Conservation (phyloP, 345 rosid species). For the Zanthoxylum bungeanum region DNA sequence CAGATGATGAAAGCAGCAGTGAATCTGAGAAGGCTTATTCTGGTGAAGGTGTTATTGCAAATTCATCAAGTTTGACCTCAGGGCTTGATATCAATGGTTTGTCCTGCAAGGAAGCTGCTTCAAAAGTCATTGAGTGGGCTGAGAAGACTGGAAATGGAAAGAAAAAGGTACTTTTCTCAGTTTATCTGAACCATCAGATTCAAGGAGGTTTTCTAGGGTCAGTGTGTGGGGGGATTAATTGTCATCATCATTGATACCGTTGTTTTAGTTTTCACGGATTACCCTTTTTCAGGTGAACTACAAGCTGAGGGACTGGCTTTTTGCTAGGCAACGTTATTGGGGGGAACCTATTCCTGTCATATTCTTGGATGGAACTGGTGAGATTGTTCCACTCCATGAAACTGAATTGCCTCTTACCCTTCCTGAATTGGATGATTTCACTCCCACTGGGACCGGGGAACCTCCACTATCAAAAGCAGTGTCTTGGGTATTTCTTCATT, state of each 20-base stretch:
- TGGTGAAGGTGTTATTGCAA: constrained; percentile 54
- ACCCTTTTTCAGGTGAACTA: constrained; percentile 62
- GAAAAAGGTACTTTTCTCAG: constrained; percentile 61
- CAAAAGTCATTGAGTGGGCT: constrained; percentile 77
- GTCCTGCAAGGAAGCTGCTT: constrained; percentile 62
- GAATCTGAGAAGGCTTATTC: constrained; percentile 54
- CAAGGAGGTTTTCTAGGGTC: not conserved
- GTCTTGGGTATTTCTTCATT: constrained; percentile 59
- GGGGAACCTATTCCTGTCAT: constrained; percentile 95
- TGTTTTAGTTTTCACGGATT: not conserved
- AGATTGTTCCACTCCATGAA: constrained; percentile 66
- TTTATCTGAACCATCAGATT: not conserved
- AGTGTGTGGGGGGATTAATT: not conserved
- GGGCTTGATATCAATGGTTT: constrained; percentile 86
- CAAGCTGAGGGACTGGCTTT: constrained; percentile 97
- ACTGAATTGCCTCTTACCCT: constrained; percentile 75
- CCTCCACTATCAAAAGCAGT: constrained; percentile 85
- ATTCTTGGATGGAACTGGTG: constrained; percentile 63
- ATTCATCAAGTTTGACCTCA: constrained; percentile 53
- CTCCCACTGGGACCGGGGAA: constrained; percentile 91
- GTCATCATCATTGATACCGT: not conserved
- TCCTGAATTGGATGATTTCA: constrained; percentile 90
- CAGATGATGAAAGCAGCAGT: constrained; percentile 32
- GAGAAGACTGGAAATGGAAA: constrained; percentile 73
- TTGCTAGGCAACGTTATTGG: constrained; percentile 98